Evolutionary conservation across 257 asterid species (phyloP).

Genomic region (Scutellaria galericulata): DNA sequence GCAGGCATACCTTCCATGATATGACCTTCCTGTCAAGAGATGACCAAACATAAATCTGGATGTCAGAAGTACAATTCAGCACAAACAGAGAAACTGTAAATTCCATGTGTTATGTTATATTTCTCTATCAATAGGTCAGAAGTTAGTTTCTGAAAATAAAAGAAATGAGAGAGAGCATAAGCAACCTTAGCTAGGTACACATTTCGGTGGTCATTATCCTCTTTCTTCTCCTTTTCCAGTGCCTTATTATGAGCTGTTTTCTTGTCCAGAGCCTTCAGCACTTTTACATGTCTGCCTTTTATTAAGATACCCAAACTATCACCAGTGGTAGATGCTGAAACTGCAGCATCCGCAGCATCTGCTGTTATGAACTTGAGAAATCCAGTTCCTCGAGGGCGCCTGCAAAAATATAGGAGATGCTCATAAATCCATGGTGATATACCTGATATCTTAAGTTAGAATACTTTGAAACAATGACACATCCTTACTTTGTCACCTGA

Average conservation of each 20-base stretch:
- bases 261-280: conserved; percentile 85
- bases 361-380: conserved; percentile 82
- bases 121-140: conserved; percentile 14
- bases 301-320: conserved; percentile 68
- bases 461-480: conserved; percentile 1
- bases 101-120: not conserved
- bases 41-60: conserved; percentile 33
- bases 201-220: conserved; percentile 76
- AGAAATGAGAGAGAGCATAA: conserved; percentile 28
- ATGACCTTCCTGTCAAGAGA: conserved; percentile 80
- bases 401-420: conserved; percentile 40
- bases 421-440: conserved; percentile 15
- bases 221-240: conserved; percentile 76
- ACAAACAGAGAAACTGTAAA: conserved; percentile 9
- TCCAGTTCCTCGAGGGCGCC: conserved; percentile 98
- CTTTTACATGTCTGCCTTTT: conserved; percentile 82
- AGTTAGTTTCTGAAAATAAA: conserved; percentile 14
- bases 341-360: conserved; percentile 74
- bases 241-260: conserved; percentile 80
- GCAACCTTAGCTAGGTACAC: conserved; percentile 89
- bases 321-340: conserved; percentile 65
- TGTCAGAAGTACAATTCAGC: not conserved
- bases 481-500: conserved; percentile 77
- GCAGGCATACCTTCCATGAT: conserved; percentile 85
- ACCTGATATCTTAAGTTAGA: not conserved